A percentile compares a stretch with the other conserved stretches of the same genome.
Conservation (phyloP, 2,329 filamentous ascomycete species). For the Colletotrichum sansevieriae region DNA sequence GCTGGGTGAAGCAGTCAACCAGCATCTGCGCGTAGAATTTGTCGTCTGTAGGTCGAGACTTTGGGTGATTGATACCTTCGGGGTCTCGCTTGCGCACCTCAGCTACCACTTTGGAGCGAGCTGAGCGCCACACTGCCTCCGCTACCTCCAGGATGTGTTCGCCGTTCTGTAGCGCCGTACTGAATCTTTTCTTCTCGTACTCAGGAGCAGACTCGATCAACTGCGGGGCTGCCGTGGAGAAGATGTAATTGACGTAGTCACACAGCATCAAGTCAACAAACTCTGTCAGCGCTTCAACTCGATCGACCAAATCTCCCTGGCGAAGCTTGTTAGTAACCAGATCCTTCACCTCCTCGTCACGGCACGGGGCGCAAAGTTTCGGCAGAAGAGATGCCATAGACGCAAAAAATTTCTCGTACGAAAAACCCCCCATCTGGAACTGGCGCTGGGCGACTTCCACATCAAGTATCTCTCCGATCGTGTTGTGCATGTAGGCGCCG, state of each 20-base stretch:
- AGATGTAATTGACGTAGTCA: constrained; percentile 85
- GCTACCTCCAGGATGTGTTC: constrained; percentile 69
- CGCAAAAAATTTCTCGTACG: constrained; percentile 83
- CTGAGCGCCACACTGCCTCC: constrained; percentile 74
- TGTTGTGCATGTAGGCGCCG: constrained; percentile 78
- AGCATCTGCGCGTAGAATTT: constrained; percentile 83
- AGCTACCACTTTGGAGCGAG: constrained; percentile 72
- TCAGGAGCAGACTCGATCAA: constrained; percentile 78
- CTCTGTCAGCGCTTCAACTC: constrained; percentile 79
- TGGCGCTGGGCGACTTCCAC: constrained; percentile 78
- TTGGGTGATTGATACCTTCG: constrained; percentile 72
- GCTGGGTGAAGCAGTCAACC: constrained; percentile 79
- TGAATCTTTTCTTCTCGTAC: constrained; percentile 82
- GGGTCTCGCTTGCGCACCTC: constrained; percentile 79
- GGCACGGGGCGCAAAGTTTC: constrained; percentile 83
- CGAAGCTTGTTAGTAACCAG: constrained; percentile 73
- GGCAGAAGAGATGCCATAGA: constrained; percentile 82
- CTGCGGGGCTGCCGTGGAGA: constrained; percentile 78
- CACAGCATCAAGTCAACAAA: constrained; percentile 84
- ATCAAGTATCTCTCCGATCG: constrained; percentile 82
- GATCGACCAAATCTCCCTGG: constrained; percentile 77
- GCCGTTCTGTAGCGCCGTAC: constrained; percentile 71
- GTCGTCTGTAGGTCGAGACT: constrained; percentile 73
- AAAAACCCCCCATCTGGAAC: constrained; percentile 79
- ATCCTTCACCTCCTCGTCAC: constrained; percentile 81